These are phyloP conservation scores for Triangularia verruculosa DNA, from an alignment of 2,329 filamentous ascomycete genomes.

Conservation along the genomic window DNA sequence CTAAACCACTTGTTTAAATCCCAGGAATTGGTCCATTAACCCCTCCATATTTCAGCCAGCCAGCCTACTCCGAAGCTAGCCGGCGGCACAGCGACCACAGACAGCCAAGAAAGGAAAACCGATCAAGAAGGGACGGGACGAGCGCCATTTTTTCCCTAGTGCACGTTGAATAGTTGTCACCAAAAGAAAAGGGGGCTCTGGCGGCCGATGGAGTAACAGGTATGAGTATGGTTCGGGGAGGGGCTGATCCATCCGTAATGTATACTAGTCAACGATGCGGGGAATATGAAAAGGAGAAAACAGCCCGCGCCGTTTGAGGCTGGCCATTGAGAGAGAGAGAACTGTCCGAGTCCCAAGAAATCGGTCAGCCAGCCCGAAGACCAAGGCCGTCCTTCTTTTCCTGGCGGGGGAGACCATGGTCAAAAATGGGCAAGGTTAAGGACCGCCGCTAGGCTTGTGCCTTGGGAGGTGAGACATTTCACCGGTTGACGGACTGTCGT, in stretches of 20 bases:
- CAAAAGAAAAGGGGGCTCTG: no score
- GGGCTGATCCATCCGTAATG: background rate
- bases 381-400: background rate
- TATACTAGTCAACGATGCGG: background rate
- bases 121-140: background rate
- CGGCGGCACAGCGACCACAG: background rate
- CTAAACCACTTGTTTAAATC: background rate
- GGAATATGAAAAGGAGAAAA: background rate
- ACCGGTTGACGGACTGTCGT: background rate
- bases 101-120: background rate
- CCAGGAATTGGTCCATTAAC: background rate
- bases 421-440: background rate
- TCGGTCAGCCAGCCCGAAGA: conserved; percentile 6
- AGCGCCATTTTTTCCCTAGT: background rate
- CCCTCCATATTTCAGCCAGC: background rate
- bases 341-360: background rate
- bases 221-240: background rate
- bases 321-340: background rate
- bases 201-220: background rate
- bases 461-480: background rate
- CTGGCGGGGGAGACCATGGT: background rate
- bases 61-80: background rate
- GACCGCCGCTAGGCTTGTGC: background rate
- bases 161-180: no score
- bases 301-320: background rate